Base-by-base conservation (phyloP, 305 asterid species). In the Solanum hybrid region DNA sequence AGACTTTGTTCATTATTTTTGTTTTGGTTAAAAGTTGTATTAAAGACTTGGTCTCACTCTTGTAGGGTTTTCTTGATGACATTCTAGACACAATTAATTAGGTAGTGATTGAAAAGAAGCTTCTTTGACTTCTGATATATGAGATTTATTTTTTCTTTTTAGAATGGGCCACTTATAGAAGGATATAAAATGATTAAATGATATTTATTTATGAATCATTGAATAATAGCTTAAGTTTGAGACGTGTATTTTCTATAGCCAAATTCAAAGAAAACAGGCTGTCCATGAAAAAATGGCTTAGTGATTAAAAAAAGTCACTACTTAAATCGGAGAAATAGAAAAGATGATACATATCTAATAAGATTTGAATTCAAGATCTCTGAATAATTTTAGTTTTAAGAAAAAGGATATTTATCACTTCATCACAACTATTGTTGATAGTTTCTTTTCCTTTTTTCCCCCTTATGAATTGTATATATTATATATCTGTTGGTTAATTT, bases 41-140 rank as follows among this genome's bases (percentile, higher is more conserved):
- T 81, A 51, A 82, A 29, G 87, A 84, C 87, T 84, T 84, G 87
- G 87, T 84, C 87, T 31, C 27, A 46, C 42, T 84, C 42, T 51
- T 82, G 27, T 82, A 26, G 26, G 86, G 37, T 27, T 82, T 81
- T 81, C 10, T 81, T 81, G 10, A 81, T 40, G 37, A 38, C n/a
- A 81, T 81, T 81, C 34, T 81, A 3, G 1, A 40, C 0, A 81
- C 29, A 81, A 76, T 17, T 9, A 26, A 71, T 82, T 51, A 82
- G 7, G 40, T 51, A 20, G 42, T 7, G 5, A 31, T 84, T 22
- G 75, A 22, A 51, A 82, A 84, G 73, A 84, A 84, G 72, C 40
- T 84, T 84, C 75, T 84, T 84, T 51, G 87, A 84, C 87, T 84
- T 84, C 3, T 10, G 35, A 37, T 24, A 6, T 24, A 36, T 37